Percentiles rank a stretch among this genome's conserved stretches.
These are phyloP conservation scores for Cicer yamashitae DNA, from an alignment of 306 rosid species.

Conservation along the genomic window DNA sequence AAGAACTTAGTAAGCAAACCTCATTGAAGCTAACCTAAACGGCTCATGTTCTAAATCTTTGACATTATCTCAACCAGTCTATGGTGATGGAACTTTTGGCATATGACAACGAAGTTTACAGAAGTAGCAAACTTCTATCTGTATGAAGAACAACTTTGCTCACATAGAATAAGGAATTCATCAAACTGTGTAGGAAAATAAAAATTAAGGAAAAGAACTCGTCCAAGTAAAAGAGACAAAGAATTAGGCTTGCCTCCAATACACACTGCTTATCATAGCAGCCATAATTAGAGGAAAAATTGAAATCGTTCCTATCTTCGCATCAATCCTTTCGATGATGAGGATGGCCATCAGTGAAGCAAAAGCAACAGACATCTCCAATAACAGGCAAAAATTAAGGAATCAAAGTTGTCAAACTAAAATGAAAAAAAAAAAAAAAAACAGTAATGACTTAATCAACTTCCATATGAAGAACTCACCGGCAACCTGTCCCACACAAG, in stretches of 20 bases:
- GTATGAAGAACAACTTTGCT: slow-evolving; percentile 5
- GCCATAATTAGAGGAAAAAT: slow-evolving; percentile 66
- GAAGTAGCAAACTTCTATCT: slow-evolving; percentile 8
- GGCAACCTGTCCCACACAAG: slow-evolving; percentile 93
- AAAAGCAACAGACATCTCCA: slow-evolving; percentile 87
- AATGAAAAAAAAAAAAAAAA: background rate
- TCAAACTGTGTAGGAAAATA: background rate
- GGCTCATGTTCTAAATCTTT: background rate
- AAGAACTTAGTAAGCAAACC: background rate
- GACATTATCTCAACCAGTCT: background rate
- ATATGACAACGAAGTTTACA: slow-evolving; percentile 8
- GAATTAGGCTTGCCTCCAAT: slow-evolving; percentile 79
- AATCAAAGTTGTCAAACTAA: slow-evolving; percentile 27
- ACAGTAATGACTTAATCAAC: slow-evolving; percentile 28
- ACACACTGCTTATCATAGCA: slow-evolving; percentile 64
- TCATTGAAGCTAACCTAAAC: background rate
- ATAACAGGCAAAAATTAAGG: slow-evolving; percentile 25
- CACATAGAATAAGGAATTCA: background rate
- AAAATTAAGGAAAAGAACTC: slow-evolving; percentile 1
- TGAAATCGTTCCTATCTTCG: slow-evolving; percentile 65
- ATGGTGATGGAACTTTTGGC: slow-evolving; percentile 13
- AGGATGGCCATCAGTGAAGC: slow-evolving; percentile 75
- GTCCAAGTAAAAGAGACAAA: slow-evolving; percentile 20
- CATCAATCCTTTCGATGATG: slow-evolving; percentile 90
- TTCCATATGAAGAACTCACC: slow-evolving; percentile 58